These are phyloP conservation scores for Eucalyptus erythrocorys DNA, from an alignment of 345 rosid species.

Conservation along the genomic window DNA sequence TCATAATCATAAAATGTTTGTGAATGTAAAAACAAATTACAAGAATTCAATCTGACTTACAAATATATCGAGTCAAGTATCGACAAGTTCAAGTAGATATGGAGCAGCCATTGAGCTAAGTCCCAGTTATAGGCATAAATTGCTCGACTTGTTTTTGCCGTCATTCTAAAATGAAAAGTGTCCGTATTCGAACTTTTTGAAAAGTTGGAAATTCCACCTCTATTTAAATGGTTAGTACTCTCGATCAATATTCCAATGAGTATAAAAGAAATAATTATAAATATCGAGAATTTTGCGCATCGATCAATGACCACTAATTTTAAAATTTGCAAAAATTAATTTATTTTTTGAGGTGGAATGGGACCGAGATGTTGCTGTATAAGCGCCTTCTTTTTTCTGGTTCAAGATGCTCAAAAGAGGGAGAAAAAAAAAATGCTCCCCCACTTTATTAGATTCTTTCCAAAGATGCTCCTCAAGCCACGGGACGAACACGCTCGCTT, in stretches of 20 bases:
- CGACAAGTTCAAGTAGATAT: background rate
- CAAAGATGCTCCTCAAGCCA: background rate
- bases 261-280: background rate
- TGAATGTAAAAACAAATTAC: background rate
- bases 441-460: background rate
- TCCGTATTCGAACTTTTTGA: fast-evolving
- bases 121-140: background rate
- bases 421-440: background rate
- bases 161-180: background rate
- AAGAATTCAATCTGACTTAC: background rate
- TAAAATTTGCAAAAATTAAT: background rate
- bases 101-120: fast-evolving
- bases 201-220: background rate
- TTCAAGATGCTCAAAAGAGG: background rate
- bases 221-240: background rate
- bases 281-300: background rate
- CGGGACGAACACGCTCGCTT: background rate
- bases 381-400: background rate
- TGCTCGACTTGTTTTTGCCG: background rate
- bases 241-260: background rate
- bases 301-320: background rate
- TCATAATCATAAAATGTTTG: background rate
- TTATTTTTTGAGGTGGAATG: background rate
- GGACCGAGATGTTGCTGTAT: background rate
- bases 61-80: background rate